Percentiles rank a stretch among this genome's conserved stretches.
These are phyloP conservation scores for slime mould (Dictyostelium discoideum) DNA, from an alignment of 78 protist species.

Conservation along the genomic window DNA sequence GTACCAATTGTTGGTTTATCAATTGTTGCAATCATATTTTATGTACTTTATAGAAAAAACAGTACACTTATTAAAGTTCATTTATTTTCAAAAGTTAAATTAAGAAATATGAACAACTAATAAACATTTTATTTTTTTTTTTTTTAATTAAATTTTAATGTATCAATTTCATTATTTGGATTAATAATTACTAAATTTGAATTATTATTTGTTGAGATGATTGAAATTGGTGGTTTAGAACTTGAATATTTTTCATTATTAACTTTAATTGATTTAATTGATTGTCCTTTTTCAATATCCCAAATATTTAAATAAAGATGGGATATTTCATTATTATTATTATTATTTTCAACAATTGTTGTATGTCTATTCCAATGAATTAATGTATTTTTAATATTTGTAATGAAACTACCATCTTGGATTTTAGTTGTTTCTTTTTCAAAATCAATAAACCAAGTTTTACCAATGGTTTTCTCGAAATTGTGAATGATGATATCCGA, in stretches of 20 bases:
- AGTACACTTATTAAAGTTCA: background rate
- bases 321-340: background rate
- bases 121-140: background rate
- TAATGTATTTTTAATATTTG: background rate
- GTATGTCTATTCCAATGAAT: background rate
- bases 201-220: background rate
- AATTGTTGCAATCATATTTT: background rate
- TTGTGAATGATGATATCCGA: background rate
- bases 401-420: background rate
- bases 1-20: background rate
- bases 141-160: background rate
- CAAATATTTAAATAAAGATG: background rate
- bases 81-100: background rate
- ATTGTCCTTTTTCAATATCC: background rate
- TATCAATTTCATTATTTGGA: background rate
- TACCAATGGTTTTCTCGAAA: background rate
- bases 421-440: background rate
- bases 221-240: background rate
- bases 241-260: background rate
- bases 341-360: background rate
- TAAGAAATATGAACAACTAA: background rate
- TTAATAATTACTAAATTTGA: background rate
- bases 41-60: background rate
- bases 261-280: constrained; percentile 21
- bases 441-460: background rate